Percentiles rank a stretch among this genome's conserved stretches.
Evolutionary conservation across 208 protist species (phyloP).

Genomic region (Wallacemonas sp.): DNA sequence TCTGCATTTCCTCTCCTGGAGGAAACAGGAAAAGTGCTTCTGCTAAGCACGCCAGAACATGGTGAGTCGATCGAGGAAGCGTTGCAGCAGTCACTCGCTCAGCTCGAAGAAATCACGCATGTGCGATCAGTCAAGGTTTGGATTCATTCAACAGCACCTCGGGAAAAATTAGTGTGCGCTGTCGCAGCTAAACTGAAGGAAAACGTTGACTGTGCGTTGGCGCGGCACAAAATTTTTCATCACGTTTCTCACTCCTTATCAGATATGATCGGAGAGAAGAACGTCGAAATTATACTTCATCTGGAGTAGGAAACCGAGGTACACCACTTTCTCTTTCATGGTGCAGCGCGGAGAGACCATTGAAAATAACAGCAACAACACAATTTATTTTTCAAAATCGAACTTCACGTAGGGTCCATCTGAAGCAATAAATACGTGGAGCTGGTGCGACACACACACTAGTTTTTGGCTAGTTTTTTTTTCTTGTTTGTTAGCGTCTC

Average conservation of each 20-base stretch:
- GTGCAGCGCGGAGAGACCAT: too few relatives aligned
- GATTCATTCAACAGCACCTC: slow-evolving; percentile 65
- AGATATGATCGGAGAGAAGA: slow-evolving; percentile 1
- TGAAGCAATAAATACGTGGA: too few relatives aligned
- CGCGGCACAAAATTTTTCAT: background rate
- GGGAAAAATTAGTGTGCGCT: slow-evolving; percentile 51
- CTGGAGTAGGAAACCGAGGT: slow-evolving; percentile 20
- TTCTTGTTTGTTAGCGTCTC: too few relatives aligned
- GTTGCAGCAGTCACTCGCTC: slow-evolving; percentile 21
- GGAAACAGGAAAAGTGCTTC: slow-evolving; percentile 76
- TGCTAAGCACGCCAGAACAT: slow-evolving; percentile 40
- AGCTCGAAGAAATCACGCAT: slow-evolving; percentile 20
- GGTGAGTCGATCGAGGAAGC: slow-evolving; percentile 22
- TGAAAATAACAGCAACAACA: too few relatives aligned
- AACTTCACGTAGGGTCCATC: too few relatives aligned
- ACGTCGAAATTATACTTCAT: slow-evolving; percentile 29
- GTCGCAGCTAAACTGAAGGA: slow-evolving; percentile 31
- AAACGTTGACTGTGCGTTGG: slow-evolving; percentile 9
- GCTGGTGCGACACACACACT: too few relatives aligned
- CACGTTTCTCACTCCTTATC: background rate
- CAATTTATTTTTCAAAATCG: too few relatives aligned
- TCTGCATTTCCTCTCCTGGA: slow-evolving; percentile 77
- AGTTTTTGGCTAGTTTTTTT: too few relatives aligned
- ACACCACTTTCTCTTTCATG: too few relatives aligned
- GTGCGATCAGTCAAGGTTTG: slow-evolving; percentile 43